phyloP scores from a whole-genome alignment of 2,329 filamentous ascomycete species.

The Purpureocillium takamizusanense region DNA sequence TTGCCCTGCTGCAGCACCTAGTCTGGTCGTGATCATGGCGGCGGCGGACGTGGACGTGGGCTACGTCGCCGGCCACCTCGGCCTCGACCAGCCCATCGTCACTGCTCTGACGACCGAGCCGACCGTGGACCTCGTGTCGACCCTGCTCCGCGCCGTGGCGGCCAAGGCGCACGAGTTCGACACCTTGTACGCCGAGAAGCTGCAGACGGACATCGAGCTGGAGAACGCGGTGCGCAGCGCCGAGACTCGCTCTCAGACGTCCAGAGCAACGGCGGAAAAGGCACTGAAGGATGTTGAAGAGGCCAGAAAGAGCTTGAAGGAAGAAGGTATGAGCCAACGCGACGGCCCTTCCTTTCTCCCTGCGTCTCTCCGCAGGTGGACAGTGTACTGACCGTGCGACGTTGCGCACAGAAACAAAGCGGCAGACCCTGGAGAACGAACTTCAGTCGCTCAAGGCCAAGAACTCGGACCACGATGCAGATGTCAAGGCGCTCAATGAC shows the following conservation, averaged over 20 bases:
- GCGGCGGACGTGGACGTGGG: slow-evolving; percentile 52
- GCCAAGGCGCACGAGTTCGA: slow-evolving; percentile 77
- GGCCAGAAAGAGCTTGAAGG: slow-evolving; percentile 68
- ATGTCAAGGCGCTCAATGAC: slow-evolving; percentile 67
- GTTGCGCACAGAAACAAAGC: slow-evolving; percentile 55
- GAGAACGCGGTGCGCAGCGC: slow-evolving; percentile 80
- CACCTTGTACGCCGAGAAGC: slow-evolving; percentile 74
- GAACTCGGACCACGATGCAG: slow-evolving; percentile 63
- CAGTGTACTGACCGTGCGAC: not conserved
- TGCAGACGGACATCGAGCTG: slow-evolving; percentile 83
- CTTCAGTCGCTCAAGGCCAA: slow-evolving; percentile 70
- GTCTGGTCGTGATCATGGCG: slow-evolving; percentile 23
- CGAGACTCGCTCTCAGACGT: slow-evolving; percentile 72
- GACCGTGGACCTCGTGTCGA: slow-evolving; percentile 68
- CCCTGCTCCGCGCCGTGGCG: slow-evolving; percentile 65
- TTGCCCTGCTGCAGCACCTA: slow-evolving; percentile 3
- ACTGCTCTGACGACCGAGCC: slow-evolving; percentile 54
- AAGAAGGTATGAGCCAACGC: slow-evolving; percentile 58
- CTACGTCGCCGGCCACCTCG: slow-evolving; percentile 65
- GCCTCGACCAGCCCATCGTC: slow-evolving; percentile 56
- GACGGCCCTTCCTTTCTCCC: not conserved
- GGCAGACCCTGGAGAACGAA: slow-evolving; percentile 71
- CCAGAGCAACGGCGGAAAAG: slow-evolving; percentile 76
- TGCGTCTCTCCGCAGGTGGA: too few relatives aligned
- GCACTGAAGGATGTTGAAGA: slow-evolving; percentile 76